phyloP scores from a whole-genome alignment of 441 rosid genomes.

The Arabidopsis hybrid region DNA sequence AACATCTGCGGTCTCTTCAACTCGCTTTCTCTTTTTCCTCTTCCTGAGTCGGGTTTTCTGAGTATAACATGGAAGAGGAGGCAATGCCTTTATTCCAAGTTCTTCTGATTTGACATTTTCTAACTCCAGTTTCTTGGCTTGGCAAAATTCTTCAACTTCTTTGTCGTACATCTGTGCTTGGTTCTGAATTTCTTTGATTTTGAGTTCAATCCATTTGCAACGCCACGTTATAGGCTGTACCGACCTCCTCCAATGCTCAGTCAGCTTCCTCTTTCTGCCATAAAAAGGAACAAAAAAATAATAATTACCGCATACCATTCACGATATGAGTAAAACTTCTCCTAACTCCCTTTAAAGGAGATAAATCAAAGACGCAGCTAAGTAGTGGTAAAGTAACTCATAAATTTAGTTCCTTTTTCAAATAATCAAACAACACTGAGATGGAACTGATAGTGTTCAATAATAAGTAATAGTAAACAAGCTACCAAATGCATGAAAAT shows the following conservation, averaged over 20 bases:
- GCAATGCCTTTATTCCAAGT: constrained; percentile 50
- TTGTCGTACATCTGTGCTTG: constrained; percentile 70
- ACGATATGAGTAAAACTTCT: constrained; percentile 1
- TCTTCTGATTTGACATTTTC: constrained; percentile 51
- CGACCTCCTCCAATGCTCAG: constrained; percentile 85
- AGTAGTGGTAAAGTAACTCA: constrained; percentile 13
- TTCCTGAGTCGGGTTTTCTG: constrained; percentile 56
- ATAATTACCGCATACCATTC: constrained; percentile 2
- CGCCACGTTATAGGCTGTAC: constrained; percentile 84
- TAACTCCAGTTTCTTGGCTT: constrained; percentile 54
- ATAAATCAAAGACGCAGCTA: constrained; percentile 29
- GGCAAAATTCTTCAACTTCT: constrained; percentile 56
- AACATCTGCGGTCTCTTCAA: constrained; percentile 69
- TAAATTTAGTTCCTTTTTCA: not conserved
- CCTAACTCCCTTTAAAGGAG: constrained; percentile 20
- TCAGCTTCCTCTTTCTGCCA: constrained; percentile 77
- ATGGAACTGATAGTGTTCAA: constrained; percentile 3
- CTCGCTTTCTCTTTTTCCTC: constrained; percentile 74
- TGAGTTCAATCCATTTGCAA: constrained; percentile 87
- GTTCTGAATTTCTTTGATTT: constrained; percentile 57
- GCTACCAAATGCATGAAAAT: constrained; percentile 12
- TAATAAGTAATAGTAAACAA: constrained; percentile 8
- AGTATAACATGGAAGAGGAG: constrained; percentile 50
- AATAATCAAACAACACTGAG: constrained; percentile 12
- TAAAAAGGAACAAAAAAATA: constrained; percentile 8